Base-by-base conservation (phyloP, 371 early-diverging fungal genomes). In the Blastocladiella emersonii region DNA sequence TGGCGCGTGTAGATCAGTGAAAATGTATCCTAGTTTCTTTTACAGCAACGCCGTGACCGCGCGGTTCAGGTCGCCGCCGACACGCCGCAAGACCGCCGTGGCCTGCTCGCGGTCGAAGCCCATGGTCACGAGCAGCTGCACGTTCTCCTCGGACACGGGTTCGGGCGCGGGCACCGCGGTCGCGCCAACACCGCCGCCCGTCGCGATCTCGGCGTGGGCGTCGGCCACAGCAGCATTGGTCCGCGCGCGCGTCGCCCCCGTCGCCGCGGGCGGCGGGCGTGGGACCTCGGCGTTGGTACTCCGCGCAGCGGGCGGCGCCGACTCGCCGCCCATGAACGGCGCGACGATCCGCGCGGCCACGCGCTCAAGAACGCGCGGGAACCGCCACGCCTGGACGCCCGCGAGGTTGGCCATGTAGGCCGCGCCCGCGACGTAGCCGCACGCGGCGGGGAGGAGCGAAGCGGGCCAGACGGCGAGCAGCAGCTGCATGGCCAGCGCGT, bases 381-480 rank as follows among this genome's bases (percentile, higher is more conserved):
- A 78, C 51, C 87, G 77, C 84, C 83, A 86, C 34, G 72, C 68
- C 62, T 78, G 77, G 13, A 85, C 75, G n/a, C 79, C 77, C 4
- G 74, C 77, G 61, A 82, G 63, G 64, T 85, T 78, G 3, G 79
- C 73, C 62, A 78, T 67, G 68, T 84, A 86, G 17, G 86, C 67
- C 7, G 78, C 75, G 23, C 85, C 87, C 0, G 81, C 74, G 43
- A 84, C 37, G 1, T 82, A 36, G 23, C 89, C 89, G 64, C 83
- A 80, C 0, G 76, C 13, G 21, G 76, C 74, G 7, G 84, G 76
- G 4, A 77, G 71, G 0, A 84, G 55, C 0, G 86, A 84, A 43
- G 70, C 65, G 15, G 84, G 78, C n/a, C 74, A 74, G 35, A 80
- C 78, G 0, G 82, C 74, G 30, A 78, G 61, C 21, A 84, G 64